Percentiles rank a stretch among this genome's conserved stretches.
These are phyloP conservation scores for Candida adriatica DNA, from an alignment of 805 yeast species.

Conservation along the genomic window DNA sequence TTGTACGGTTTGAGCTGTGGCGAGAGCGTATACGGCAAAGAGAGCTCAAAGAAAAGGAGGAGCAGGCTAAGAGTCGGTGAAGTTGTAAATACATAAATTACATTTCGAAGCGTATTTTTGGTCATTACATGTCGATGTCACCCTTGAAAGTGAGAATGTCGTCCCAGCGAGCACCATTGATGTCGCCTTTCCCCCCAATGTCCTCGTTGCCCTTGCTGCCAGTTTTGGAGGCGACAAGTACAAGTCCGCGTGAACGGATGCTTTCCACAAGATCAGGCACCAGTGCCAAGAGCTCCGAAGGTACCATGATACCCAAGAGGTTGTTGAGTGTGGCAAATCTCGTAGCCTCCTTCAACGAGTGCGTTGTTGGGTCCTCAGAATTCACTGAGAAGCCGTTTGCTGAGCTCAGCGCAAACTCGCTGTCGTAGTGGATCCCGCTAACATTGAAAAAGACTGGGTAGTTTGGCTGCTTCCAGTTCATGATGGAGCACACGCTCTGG, in stretches of 20 bases:
- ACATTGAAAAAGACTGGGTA: conserved; percentile 87
- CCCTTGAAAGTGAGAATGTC: conserved; percentile 64
- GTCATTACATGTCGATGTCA: conserved; percentile 37
- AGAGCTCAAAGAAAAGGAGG: no score
- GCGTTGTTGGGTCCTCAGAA: conserved; percentile 37
- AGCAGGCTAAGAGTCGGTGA: no score
- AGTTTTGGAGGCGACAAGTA: conserved; percentile 65
- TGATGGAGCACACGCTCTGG: conserved; percentile 83
- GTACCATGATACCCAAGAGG: conserved; percentile 75
- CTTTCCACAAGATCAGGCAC: conserved; percentile 73
- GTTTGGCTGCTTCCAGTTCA: conserved; percentile 98
- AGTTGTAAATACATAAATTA: no score
- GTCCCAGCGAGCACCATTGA: conserved; percentile 62
- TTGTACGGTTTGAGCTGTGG: no score
- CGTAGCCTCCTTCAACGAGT: conserved; percentile 78
- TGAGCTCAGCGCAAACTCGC: conserved; percentile 31
- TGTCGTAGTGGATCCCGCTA: conserved; percentile 48
- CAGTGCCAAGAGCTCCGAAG: conserved; percentile 58
- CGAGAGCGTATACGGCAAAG: no score
- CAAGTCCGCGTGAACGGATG: conserved; percentile 73
- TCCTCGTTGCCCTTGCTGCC: conserved; percentile 18
- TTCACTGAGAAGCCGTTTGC: conserved; percentile 34
- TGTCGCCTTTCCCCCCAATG: conserved; percentile 18
- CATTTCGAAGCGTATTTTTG: no score
- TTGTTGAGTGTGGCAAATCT: conserved; percentile 77